These are phyloP conservation scores for Penicillium sp. DNA, from an alignment of 2,329 filamentous ascomycete species.

Conservation along the genomic window DNA sequence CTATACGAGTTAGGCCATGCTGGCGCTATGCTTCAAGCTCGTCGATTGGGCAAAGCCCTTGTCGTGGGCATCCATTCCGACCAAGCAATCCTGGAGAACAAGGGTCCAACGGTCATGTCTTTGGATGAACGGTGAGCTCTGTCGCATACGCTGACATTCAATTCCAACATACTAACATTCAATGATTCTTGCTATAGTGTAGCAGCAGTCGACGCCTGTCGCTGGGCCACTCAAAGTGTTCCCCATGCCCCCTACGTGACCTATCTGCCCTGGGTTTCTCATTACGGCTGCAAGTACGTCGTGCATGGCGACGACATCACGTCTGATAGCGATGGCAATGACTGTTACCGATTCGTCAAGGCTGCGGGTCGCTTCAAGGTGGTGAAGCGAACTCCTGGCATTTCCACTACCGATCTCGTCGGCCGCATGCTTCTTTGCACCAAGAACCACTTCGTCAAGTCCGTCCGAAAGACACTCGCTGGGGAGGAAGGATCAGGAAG, in stretches of 20 bases:
- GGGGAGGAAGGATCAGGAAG: slow-evolving; percentile 76
- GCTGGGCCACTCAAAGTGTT: slow-evolving; percentile 87
- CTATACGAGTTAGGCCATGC: slow-evolving; percentile 72
- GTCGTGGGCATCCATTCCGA: slow-evolving; percentile 95
- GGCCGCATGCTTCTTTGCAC: slow-evolving; percentile 97
- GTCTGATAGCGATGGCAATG: slow-evolving; percentile 88
- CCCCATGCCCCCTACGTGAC: slow-evolving; percentile 93
- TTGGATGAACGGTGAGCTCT: slow-evolving; percentile 74
- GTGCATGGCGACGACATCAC: slow-evolving; percentile 98
- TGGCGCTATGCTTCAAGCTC: slow-evolving; percentile 93
- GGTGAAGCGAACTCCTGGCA: slow-evolving; percentile 93
- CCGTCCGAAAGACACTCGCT: slow-evolving; percentile 69
- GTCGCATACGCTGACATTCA: neutral
- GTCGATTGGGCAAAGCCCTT: slow-evolving; percentile 85
- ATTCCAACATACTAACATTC: slow-evolving; percentile 13
- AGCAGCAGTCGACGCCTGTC: slow-evolving; percentile 89
- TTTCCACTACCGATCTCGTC: slow-evolving; percentile 97
- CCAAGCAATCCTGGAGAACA: slow-evolving; percentile 93
- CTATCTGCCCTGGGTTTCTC: slow-evolving; percentile 87
- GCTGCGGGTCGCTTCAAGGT: slow-evolving; percentile 92
- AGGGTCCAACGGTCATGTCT: slow-evolving; percentile 97
- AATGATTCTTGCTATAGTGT: slow-evolving; percentile 59
- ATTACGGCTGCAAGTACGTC: slow-evolving; percentile 94
- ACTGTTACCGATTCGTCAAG: slow-evolving; percentile 98
- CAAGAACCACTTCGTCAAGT: slow-evolving; percentile 89